A percentile compares a stretch with the other conserved stretches of the same genome.
These are phyloP conservation scores for Xerocomellus chrysenteron DNA, from an alignment of 768 basidiomycete species.

Conservation along the genomic window DNA sequence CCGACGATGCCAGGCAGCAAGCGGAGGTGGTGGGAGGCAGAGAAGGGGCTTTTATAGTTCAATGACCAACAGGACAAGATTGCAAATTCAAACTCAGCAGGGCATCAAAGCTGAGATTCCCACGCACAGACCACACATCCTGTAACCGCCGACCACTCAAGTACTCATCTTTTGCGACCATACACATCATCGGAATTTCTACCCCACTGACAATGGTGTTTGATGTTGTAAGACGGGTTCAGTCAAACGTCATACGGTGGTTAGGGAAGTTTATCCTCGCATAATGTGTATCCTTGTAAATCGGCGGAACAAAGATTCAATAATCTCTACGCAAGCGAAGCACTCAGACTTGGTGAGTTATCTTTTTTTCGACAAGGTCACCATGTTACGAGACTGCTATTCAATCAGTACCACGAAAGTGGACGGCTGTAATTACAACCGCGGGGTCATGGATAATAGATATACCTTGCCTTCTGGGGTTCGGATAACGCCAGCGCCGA, in stretches of 20 bases:
- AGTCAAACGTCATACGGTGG: neutral
- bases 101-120: conserved; percentile 28
- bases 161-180: too few relatives aligned
- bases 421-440: neutral
- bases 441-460: neutral
- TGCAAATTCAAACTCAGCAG: conserved; percentile 45
- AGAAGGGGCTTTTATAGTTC: conserved; percentile 40
- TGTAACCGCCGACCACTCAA: neutral
- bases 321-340: neutral
- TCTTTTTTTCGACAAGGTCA: neutral
- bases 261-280: neutral
- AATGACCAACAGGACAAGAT: conserved; percentile 37
- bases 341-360: too few relatives aligned
- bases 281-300: neutral
- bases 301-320: neutral
- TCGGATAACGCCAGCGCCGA: neutral
- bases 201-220: neutral
- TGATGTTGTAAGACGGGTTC: neutral
- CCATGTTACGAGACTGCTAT: neutral
- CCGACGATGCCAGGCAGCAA: conserved; percentile 29
- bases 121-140: conserved; percentile 46
- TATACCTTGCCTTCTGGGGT: neutral
- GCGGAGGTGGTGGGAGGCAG: conserved; percentile 34
- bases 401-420: neutral
- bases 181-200: neutral